These are phyloP conservation scores for Pulveroboletus ravenelii DNA, from an alignment of 768 basidiomycete genomes.

Conservation along the genomic window DNA sequence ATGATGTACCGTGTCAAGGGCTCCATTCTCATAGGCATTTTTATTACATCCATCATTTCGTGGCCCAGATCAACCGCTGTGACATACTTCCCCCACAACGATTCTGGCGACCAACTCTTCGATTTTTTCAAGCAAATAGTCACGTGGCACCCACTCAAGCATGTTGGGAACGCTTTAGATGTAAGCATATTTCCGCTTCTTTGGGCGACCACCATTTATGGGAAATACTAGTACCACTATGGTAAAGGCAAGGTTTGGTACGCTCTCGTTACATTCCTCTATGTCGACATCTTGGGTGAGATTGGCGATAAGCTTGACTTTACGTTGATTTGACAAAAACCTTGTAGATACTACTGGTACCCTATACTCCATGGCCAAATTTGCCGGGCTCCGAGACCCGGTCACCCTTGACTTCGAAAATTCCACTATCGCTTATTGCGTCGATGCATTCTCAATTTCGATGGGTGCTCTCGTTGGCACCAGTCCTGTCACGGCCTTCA, in stretches of 20 bases:
- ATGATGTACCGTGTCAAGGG: constrained; percentile 85
- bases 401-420: constrained; percentile 85
- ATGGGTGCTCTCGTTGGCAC: constrained; percentile 79
- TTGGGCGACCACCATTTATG: constrained; percentile 2
- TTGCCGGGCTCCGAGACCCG: constrained; percentile 81
- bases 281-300: constrained; percentile 78
- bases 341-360: constrained; percentile 53
- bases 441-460: constrained; percentile 76
- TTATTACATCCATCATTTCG: constrained; percentile 79
- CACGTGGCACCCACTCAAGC: constrained; percentile 59
- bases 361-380: constrained; percentile 87
- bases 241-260: constrained; percentile 79
- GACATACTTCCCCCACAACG: constrained; percentile 76
- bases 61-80: constrained; percentile 83
- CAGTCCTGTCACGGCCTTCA: constrained; percentile 77
- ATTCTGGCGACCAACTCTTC: constrained; percentile 64
- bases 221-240: constrained; percentile 39
- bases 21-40: constrained; percentile 77
- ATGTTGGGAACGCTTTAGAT: constrained; percentile 63
- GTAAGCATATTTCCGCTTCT: constrained; percentile 35
- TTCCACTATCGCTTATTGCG: constrained; percentile 76
- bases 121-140: constrained; percentile 85
- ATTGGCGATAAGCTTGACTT: neutral
- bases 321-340: neutral
- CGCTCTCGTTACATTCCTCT: constrained; percentile 83